Evolutionary conservation across 257 asterid genomes (phyloP).

Genomic region (Solanum pennellii): DNA sequence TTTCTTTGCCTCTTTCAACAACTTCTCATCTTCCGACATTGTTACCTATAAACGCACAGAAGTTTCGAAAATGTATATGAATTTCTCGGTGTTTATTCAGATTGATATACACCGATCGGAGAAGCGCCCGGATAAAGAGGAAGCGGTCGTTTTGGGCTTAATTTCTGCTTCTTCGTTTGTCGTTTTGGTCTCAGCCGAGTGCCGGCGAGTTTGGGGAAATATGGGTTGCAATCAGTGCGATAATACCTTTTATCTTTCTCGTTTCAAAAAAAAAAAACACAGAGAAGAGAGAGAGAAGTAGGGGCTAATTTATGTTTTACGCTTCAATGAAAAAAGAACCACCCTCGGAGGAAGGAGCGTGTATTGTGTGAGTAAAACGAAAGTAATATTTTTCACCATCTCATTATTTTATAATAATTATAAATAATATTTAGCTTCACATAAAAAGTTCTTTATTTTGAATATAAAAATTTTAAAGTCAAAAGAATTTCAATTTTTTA

Average conservation of each 20-base stretch:
- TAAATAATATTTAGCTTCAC: too few relatives aligned
- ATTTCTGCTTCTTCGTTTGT: neutral
- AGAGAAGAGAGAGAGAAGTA: neutral
- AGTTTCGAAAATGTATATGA: neutral
- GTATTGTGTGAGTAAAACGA: neutral
- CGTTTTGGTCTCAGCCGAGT: slow-evolving; percentile 9
- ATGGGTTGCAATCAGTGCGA: slow-evolving; percentile 2
- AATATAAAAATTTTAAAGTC: too few relatives aligned
- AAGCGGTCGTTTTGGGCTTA: slow-evolving; percentile 4
- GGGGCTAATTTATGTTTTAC: slow-evolving; percentile 24
- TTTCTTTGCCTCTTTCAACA: slow-evolving; percentile 98
- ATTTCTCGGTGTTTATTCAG: neutral
- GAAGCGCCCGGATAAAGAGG: neutral
- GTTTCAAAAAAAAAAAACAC: slow-evolving; percentile 6
- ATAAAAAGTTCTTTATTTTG: accelerated
- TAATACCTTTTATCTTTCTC: slow-evolving; percentile 7
- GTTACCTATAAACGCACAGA: neutral
- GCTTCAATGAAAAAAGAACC: slow-evolving; percentile 1
- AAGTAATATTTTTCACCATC: too few relatives aligned
- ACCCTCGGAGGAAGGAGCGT: neutral
- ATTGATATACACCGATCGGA: neutral
- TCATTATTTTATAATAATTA: too few relatives aligned
- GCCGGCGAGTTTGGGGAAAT: slow-evolving; percentile 22
- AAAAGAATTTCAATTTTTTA: neutral
- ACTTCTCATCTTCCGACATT: slow-evolving; percentile 99